Percentiles rank a stretch among this genome's conserved stretches.
phyloP scores from a whole-genome alignment of 2,329 filamentous ascomycete genomes.

The Epichloe sylvatica region DNA sequence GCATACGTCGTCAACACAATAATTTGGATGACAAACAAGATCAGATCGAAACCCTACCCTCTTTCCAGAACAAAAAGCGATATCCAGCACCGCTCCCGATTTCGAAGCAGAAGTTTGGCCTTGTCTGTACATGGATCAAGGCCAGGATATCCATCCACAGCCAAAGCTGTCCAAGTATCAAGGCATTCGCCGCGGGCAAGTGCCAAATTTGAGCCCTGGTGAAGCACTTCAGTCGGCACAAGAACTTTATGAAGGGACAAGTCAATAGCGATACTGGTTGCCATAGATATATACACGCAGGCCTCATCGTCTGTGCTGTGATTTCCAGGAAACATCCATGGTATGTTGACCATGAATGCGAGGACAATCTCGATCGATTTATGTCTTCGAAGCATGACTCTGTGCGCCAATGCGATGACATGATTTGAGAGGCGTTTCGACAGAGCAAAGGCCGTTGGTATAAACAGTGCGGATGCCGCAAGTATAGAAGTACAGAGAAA shows the following conservation, averaged over 20 bases:
- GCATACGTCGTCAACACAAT: no score
- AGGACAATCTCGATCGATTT: slow-evolving; percentile 62
- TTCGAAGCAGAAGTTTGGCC: slow-evolving; percentile 46
- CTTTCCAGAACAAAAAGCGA: slow-evolving; percentile 59
- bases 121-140: slow-evolving; percentile 46
- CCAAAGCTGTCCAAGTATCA: slow-evolving; percentile 49
- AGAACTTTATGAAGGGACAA: slow-evolving; percentile 57
- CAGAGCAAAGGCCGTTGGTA: slow-evolving; percentile 47
- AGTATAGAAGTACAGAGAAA: slow-evolving; percentile 61
- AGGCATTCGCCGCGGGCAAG: slow-evolving; percentile 55
- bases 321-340: slow-evolving; percentile 57
- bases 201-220: slow-evolving; percentile 27
- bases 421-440: slow-evolving; percentile 53
- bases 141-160: slow-evolving; percentile 53
- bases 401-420: slow-evolving; percentile 45
- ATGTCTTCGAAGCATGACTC: slow-evolving; percentile 46
- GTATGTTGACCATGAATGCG: slow-evolving; percentile 62
- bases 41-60: slow-evolving; percentile 29
- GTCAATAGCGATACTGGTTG: slow-evolving; percentile 54
- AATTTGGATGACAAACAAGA: no score
- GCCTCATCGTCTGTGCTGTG: slow-evolving; percentile 62
- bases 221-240: slow-evolving; percentile 35
- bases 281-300: slow-evolving; percentile 56
- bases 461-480: slow-evolving; percentile 53
- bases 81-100: slow-evolving; percentile 56